These are phyloP conservation scores for Pleurotus sapidus DNA, from an alignment of 768 basidiomycete genomes.

Conservation along the genomic window DNA sequence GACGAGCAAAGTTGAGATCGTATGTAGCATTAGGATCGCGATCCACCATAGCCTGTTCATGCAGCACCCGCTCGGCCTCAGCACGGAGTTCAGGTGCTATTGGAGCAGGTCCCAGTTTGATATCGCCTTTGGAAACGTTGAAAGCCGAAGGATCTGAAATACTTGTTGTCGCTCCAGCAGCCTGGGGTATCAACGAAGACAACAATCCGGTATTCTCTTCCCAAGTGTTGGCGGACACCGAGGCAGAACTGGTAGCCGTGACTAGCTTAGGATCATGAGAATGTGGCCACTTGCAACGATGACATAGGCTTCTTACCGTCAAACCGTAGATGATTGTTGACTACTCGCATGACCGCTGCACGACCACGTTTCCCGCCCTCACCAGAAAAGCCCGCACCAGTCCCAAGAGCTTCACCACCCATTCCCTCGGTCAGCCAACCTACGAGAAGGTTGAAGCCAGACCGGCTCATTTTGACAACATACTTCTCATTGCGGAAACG, in stretches of 20 bases:
- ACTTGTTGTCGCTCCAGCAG: slow-evolving; percentile 43
- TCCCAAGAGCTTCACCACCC: slow-evolving; percentile 81
- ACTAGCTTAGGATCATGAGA: slow-evolving; percentile 42
- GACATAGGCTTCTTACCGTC: slow-evolving; percentile 56
- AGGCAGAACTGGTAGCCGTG: slow-evolving; percentile 64
- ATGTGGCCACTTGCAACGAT: slow-evolving; percentile 1
- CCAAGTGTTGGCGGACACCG: slow-evolving; percentile 65
- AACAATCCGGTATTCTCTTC: slow-evolving; percentile 86
- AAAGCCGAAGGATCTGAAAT: slow-evolving; percentile 67
- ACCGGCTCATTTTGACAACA: slow-evolving; percentile 82
- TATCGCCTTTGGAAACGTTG: slow-evolving; percentile 69
- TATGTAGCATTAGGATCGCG: slow-evolving; percentile 65
- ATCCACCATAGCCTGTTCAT: slow-evolving; percentile 80
- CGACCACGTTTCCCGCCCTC: slow-evolving; percentile 83
- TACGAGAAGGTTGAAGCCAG: slow-evolving; percentile 86
- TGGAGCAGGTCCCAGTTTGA: slow-evolving; percentile 86
- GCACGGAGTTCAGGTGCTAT: slow-evolving; percentile 74
- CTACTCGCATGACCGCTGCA: slow-evolving; percentile 87
- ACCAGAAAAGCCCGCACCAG: slow-evolving; percentile 75
- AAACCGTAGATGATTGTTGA: slow-evolving; percentile 90
- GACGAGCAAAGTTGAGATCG: slow-evolving; percentile 56
- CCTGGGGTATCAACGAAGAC: slow-evolving; percentile 71
- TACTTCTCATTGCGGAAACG: slow-evolving; percentile 91
- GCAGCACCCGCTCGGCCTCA: slow-evolving; percentile 76
- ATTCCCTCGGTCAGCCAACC: slow-evolving; percentile 96